Conservation (phyloP, 345 rosid species). For the Theobroma cacao region DNA sequence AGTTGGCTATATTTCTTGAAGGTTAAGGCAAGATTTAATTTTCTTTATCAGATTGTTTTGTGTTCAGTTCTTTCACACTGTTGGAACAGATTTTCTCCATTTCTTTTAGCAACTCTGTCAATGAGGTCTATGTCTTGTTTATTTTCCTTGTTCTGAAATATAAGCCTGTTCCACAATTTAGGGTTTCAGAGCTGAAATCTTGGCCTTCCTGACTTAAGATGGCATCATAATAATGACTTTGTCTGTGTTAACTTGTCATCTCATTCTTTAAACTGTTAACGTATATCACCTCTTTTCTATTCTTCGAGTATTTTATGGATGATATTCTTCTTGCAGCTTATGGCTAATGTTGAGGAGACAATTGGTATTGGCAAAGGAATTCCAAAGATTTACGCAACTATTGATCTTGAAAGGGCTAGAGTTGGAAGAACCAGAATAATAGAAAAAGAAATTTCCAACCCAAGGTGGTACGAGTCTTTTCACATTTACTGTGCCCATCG, state of each 20-base stretch:
- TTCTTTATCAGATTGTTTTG: neutral
- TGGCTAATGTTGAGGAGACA: constrained; percentile 70
- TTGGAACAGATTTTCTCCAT: neutral
- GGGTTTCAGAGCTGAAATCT: neutral
- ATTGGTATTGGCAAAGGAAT: constrained; percentile 86
- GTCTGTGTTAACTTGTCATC: neutral
- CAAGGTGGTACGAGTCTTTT: constrained; percentile 87
- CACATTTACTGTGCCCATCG: constrained; percentile 90
- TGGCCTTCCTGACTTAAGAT: neutral
- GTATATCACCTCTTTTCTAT: neutral
- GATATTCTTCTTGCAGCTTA: constrained; percentile 43
- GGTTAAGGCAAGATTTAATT: neutral
- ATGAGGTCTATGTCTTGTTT: neutral
- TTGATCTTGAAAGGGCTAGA: constrained; percentile 90
- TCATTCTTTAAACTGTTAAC: neutral
- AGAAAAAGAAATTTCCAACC: constrained; percentile 54
- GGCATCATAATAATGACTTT: neutral
- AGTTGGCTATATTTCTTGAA: neutral
- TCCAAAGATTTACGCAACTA: constrained; percentile 69
- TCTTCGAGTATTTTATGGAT: constrained; percentile 15
- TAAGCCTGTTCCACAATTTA: neutral
- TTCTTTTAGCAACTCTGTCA: neutral
- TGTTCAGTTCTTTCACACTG: neutral
- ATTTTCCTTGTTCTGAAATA: neutral
- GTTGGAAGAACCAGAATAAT: constrained; percentile 85